Evolutionary conservation across 2,329 filamentous ascomycete species (phyloP).

Genomic region (Colletotrichum plurivorum): DNA sequence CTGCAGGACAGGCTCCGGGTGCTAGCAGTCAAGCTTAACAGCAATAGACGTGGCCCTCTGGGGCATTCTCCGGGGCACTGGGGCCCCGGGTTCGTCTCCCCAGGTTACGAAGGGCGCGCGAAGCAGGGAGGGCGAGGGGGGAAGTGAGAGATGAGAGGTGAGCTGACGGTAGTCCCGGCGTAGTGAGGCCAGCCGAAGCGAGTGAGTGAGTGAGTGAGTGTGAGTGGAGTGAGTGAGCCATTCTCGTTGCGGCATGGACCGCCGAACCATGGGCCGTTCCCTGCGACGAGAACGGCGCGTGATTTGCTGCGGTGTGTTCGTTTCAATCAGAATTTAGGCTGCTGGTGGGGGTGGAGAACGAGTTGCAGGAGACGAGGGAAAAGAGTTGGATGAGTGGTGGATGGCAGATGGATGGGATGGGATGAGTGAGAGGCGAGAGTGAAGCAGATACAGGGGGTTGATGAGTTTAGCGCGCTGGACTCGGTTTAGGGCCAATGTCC

Average conservation of each 20-base stretch:
- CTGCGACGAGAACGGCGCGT: slow-evolving; percentile 17
- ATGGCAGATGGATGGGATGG: background rate
- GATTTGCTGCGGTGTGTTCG: slow-evolving; percentile 20
- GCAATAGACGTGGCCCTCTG: slow-evolving; percentile 25
- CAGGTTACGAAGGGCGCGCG: slow-evolving; percentile 21
- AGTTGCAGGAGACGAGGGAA: slow-evolving; percentile 19
- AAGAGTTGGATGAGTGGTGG: slow-evolving; percentile 7
- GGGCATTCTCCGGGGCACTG: slow-evolving; percentile 11
- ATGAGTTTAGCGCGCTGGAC: slow-evolving; percentile 10
- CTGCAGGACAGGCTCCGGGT: slow-evolving; percentile 1
- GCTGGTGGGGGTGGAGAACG: slow-evolving; percentile 22
- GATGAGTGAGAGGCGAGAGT: background rate
- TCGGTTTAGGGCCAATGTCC: slow-evolving; percentile 25
- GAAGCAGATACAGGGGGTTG: slow-evolving; percentile 13
- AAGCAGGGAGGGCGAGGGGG: background rate
- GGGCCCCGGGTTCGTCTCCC: slow-evolving; percentile 22
- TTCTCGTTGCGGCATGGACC: slow-evolving; percentile 22
- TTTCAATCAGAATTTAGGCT: slow-evolving; percentile 30
- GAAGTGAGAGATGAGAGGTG: slow-evolving; percentile 4
- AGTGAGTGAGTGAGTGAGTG: background rate
- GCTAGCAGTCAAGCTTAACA: slow-evolving; percentile 27
- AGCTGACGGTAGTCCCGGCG: slow-evolving; percentile 12
- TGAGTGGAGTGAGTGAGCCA: slow-evolving; percentile 11
- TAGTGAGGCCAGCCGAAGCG: background rate
- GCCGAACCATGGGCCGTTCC: slow-evolving; percentile 25